Conservation (phyloP, 2,329 filamentous ascomycete genomes). For the Didymella segeticola region DNA sequence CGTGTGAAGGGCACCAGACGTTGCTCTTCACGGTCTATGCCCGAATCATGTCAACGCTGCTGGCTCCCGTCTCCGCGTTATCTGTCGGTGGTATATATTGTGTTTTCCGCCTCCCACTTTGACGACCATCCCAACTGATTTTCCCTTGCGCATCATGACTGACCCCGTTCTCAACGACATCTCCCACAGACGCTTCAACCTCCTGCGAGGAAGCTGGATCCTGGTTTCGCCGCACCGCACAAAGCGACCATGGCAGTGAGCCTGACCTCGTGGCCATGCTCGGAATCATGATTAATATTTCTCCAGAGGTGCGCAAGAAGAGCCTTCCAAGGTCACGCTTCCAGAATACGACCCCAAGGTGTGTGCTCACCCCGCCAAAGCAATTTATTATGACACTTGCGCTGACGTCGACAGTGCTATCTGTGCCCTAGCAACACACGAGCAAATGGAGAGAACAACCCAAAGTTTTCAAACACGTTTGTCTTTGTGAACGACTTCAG, state of each 20-base stretch:
- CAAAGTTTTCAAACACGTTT: slow-evolving; percentile 84
- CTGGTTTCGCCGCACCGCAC: slow-evolving; percentile 95
- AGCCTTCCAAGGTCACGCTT: slow-evolving; percentile 54
- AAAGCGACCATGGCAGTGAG: slow-evolving; percentile 97
- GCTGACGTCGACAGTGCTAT: slow-evolving; percentile 71
- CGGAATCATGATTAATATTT: slow-evolving; percentile 10
- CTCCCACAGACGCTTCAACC: slow-evolving; percentile 93
- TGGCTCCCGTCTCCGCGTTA: slow-evolving; percentile 19
- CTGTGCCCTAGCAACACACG: slow-evolving; percentile 90
- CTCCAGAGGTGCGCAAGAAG: slow-evolving; percentile 57
- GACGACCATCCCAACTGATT: background rate
- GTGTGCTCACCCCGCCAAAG: slow-evolving; percentile 14
- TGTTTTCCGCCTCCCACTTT: slow-evolving; percentile 7
- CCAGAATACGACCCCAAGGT: slow-evolving; percentile 79
- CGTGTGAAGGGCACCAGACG: slow-evolving; percentile 28
- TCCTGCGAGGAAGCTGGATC: slow-evolving; percentile 86
- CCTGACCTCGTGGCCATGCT: background rate
- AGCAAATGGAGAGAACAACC: slow-evolving; percentile 85
- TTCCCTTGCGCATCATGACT: slow-evolving; percentile 46
- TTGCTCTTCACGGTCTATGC: slow-evolving; percentile 38
- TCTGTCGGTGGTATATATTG: slow-evolving; percentile 14
- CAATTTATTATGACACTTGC: slow-evolving; percentile 2
- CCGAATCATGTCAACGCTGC: slow-evolving; percentile 26
- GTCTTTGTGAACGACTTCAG: slow-evolving; percentile 98
- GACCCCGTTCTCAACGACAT: slow-evolving; percentile 77